Evolutionary conservation across 2,329 filamentous ascomycete species (phyloP), one percentile per base, ranked within the genome.

Genomic region (Cordyceps sp.): DNA sequence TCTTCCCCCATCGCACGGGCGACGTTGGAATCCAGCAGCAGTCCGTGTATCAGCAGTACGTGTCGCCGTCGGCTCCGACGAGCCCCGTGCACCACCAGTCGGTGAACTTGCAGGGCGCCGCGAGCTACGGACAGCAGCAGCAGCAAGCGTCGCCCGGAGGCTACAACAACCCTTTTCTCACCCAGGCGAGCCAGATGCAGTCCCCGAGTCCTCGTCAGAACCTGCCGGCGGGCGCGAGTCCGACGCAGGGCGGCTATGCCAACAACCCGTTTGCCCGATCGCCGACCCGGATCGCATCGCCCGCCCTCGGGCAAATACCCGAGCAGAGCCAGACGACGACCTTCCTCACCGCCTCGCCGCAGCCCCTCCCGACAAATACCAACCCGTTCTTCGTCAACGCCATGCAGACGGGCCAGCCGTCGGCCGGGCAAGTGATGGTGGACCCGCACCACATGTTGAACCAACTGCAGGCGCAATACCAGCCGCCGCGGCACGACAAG

Each of bases 1-100:
- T 85, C 20, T 85, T 86, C 48, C 78, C 81, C 7, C 73, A 85
- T 45, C 74, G 77, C 33, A 86, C 81, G 1, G 79, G 80, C 33
- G 80, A 72, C 16, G 39, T 66, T 41, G 56, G 52, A 39, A 52
- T 53, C 13, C 42, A 57, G 24, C 55, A 56, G 26, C 58, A 59
- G 37, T 38, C 50, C 17, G 41, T 49, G 21, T 65, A 64, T 35
- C 56, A 62, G 32, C 61, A 64, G 35, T 41, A 54, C 9, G 45
- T 60, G 44, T 57, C 55, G 5, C 57, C 62, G 6, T 61, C 59
- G 20, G 45, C 57, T 6, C 56, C 58, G 12, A 46, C 60, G 21
- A 55, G 46, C 16, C 48, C 53, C 4, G 61, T 61, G 21, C 47
- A 50, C 33, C 64, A 58, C 29, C 45, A 53, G 29, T 44, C 52